Evolutionary conservation across 2,329 filamentous ascomycete species (phyloP), one percentile per base, ranked within the genome.

Genomic region (Ophiostoma sp.): DNA sequence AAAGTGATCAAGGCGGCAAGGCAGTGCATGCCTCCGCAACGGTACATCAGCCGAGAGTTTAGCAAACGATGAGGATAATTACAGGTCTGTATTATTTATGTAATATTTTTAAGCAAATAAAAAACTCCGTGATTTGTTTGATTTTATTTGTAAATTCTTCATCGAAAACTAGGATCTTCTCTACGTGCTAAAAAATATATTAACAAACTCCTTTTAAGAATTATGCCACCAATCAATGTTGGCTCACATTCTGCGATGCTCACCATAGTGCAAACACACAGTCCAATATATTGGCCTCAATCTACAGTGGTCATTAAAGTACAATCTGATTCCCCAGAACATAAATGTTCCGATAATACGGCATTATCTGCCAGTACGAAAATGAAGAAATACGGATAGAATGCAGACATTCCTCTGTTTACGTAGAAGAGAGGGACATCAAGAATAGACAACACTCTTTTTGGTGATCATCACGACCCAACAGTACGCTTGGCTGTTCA

Each of bases 171-270:
- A n/a, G n/a, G n/a, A n/a, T n/a, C n/a, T 39, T 42, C 8, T 45
- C 2, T 9, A 77, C 74, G 36, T 79, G 78, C 74, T 76, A 76
- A 33, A 22, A 9, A 11, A 11, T 57, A 22, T 57, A 17, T n/a
- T 57, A 57, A 6, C 8, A 57, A 57, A 57, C 3, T 28, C 19
- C 45, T 17, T 17, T 1, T 48, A 9, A 48, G 5, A 59, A 59
- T 59, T 59, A 59, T 59, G 55, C 55, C 55, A 59, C 55, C 55
- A 59, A 59, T 59, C n/a, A n/a, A n/a, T n/a, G n/a, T n/a, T n/a
- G n/a, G n/a, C n/a, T n/a, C n/a, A n/a, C n/a, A 61, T 15, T 61
- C 7, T 31, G 7, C 28, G 17, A 33, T 33, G 17, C 9, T 61
- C 28, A n/a, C 2, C 7, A 61, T 28, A 33, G 28, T 1, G 8